Evolutionary conservation across 2,329 filamentous ascomycete genomes (phyloP).

Genomic region (Tolypocladium endophyticum): DNA sequence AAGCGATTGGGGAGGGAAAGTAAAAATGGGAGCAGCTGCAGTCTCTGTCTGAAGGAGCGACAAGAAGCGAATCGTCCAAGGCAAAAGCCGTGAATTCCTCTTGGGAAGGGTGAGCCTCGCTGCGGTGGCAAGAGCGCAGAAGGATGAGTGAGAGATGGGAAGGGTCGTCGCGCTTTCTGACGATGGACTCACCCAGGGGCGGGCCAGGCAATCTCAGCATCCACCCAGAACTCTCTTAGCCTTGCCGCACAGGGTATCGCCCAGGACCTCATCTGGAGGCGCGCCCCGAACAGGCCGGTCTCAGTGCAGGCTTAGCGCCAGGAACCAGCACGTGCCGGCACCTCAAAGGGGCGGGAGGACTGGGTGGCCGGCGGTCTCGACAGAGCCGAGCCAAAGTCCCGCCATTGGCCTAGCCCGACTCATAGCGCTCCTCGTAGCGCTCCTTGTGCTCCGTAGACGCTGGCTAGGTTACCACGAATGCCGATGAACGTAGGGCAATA

Average conservation of each 20-base stretch:
- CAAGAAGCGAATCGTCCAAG: slow-evolving; percentile 8
- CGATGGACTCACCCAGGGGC: not conserved
- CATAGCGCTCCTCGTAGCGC: not conserved
- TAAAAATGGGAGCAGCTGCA: not conserved
- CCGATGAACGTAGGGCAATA: not conserved
- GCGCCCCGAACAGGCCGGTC: not conserved
- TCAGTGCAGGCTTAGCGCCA: not conserved
- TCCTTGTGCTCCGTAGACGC: too few species aligned
- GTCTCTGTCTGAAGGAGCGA: slow-evolving; percentile 8
- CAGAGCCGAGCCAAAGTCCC: too few species aligned
- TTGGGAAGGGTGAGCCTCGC: slow-evolving; percentile 2
- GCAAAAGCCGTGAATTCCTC: not conserved
- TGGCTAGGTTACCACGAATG: not conserved
- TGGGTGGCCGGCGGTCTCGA: too few species aligned
- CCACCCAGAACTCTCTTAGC: not conserved
- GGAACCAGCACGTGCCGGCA: not conserved
- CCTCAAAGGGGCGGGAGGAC: too few species aligned
- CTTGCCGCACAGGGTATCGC: not conserved
- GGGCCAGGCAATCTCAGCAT: not conserved
- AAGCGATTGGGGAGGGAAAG: not conserved
- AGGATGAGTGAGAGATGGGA: not conserved
- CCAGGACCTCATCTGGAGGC: not conserved
- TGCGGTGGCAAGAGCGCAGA: not conserved
- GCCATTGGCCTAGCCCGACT: not conserved
- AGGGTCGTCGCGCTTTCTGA: not conserved